A percentile compares a stretch with the other conserved stretches of the same genome.
Conservation (phyloP, 2,329 filamentous ascomycete genomes). For the Hypoxylon sp. region DNA sequence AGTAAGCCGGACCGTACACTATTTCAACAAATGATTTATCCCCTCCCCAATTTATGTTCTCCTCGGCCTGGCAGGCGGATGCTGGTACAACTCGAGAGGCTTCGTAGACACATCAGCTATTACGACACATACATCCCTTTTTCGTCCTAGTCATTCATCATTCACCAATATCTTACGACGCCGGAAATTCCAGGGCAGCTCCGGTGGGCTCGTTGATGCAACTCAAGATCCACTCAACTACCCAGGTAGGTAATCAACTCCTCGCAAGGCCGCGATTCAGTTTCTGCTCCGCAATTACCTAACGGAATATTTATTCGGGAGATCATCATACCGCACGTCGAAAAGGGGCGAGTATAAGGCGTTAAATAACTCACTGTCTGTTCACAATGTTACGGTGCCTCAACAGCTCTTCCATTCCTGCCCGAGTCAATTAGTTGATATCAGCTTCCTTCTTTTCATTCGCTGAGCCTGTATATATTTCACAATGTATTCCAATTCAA, state of each 20-base stretch:
- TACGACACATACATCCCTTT: background rate
- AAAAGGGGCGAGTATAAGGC: slow-evolving; percentile 30
- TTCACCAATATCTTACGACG: background rate
- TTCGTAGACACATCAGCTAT: background rate
- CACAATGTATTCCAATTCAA: slow-evolving; percentile 9
- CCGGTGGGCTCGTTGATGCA: slow-evolving; percentile 26
- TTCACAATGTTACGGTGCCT: background rate
- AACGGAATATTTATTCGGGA: slow-evolving; percentile 4
- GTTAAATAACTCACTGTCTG: background rate
- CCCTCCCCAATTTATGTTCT: background rate
- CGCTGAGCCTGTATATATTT: slow-evolving; percentile 7
- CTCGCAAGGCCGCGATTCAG: slow-evolving; percentile 22
- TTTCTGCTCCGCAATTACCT: slow-evolving; percentile 3
- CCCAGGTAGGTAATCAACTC: slow-evolving; percentile 18
- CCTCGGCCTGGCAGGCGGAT: background rate
- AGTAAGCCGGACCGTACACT: background rate
- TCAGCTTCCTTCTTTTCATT: slow-evolving; percentile 8
- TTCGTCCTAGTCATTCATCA: background rate
- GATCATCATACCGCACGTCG: slow-evolving; percentile 27
- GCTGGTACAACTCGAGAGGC: too few relatives aligned
- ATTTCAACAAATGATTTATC: background rate
- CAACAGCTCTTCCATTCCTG: slow-evolving; percentile 8
- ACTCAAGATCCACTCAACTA: slow-evolving; percentile 21
- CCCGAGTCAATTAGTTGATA: background rate
- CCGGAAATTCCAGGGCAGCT: slow-evolving; percentile 3